Evolutionary conservation across 345 rosid species (phyloP), one percentile per base, ranked within the genome.

Genomic region (Ailanthus altissimus): DNA sequence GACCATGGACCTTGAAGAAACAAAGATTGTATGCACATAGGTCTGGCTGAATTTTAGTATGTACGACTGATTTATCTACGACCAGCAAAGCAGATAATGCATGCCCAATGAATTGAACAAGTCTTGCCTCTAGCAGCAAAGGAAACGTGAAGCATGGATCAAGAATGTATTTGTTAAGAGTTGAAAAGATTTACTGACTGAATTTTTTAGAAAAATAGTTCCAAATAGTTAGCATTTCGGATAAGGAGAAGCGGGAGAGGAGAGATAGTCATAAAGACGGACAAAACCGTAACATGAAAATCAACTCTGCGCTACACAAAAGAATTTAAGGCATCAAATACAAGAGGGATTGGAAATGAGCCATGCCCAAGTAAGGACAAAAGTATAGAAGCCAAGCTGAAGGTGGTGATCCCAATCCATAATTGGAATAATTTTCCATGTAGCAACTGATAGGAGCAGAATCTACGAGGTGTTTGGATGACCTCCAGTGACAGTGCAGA

Each of bases 371-470:
- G 45, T 8, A 26, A 26, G 6, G 47, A 3, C 49, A 40, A n/a
- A 20, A 38, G 8, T 3, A 42, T 61, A 63, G 23, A 11, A 36
- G 25, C 8, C 40, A 63, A 16, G 21, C 7, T 63, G 45, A 63
- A 59, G 15, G 49, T 47, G 57, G 56, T 23, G 13, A 47, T 26
- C 57, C 20, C 43, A n/a, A 26, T 68, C 21, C 72, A 15, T 68
- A 47, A 25, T 68, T 47, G 38, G 18, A 45, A 25, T 67, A 67
- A 45, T 21, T 67, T 28, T 67, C 71, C 49, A 13, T 43, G 71
- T 67, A 67, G 54, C 56, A 46, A 46, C 42, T 47, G 42, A 47
- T 26, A 68, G 43, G 15, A 14, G 58, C 54, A 49, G 58, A 69
- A 69, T 18, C 43, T 11, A 0, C 20, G 47, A 63, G 11, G 32